These are phyloP conservation scores for Chenopodium formosanum DNA, from an alignment of 148 eudicot species.

Conservation along the genomic window DNA sequence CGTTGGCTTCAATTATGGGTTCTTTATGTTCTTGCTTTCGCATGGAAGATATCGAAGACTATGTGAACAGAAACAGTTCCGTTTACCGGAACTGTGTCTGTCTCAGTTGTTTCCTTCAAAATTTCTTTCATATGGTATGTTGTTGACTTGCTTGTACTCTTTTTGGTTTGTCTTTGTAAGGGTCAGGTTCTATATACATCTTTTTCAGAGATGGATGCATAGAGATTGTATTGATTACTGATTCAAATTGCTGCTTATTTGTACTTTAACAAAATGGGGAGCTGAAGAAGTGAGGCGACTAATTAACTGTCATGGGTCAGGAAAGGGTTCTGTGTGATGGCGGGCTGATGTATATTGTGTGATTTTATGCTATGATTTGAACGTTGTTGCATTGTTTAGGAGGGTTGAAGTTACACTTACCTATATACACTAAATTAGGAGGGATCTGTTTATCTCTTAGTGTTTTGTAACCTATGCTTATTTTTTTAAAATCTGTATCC, in stretches of 20 bases:
- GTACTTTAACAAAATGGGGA: not conserved
- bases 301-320: not conserved
- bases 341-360: not conserved
- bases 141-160: constrained; percentile 13
- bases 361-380: not conserved
- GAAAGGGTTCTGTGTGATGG: not conserved
- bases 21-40: constrained; percentile 82
- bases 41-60: constrained; percentile 69
- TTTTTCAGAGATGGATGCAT: not conserved
- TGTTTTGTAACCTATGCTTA: not conserved
- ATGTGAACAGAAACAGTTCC: constrained; percentile 59
- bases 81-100: constrained; percentile 76
- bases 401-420: not conserved
- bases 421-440: not conserved
- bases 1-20: constrained; percentile 58
- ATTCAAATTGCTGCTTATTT: not conserved
- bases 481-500: not conserved
- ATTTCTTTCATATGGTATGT: constrained; percentile 74
- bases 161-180: not conserved
- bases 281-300: not conserved
- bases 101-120: constrained; percentile 67
- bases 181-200: not conserved
- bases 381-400: not conserved
- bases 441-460: not conserved
- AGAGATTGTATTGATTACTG: not conserved